Base-by-base conservation (phyloP, 306 rosid species). In the Prunus salicina region DNA sequence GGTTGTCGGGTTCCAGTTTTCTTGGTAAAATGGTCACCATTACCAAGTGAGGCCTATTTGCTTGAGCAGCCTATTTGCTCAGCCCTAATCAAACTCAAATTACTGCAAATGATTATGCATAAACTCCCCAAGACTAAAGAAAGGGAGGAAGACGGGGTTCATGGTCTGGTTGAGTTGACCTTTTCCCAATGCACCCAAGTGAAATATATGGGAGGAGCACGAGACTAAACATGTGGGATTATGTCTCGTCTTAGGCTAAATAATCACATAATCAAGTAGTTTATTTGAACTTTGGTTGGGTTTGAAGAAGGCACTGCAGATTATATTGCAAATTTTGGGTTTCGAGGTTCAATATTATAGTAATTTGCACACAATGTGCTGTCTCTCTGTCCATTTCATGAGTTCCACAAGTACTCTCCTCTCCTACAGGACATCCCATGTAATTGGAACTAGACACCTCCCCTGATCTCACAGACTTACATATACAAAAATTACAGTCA, bases 171-270 rank as follows among this genome's bases (percentile, higher is more conserved):
- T 24, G 6, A 53, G 82, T 52, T 72, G 82, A 79, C 45, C 2
- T 15, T 38, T 6, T 49, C 28, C 22, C 19, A 49, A 64, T 50
- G 71, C 10, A 1, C 12, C 27, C 11, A 64, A 83, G 87, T 62
- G 67, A 84, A 55, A 52, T 64, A 70, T 63, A 45, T 65, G 49
- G 83, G 89, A 79, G 91, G 74, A 90, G 87, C 96, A 88, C 91
- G 73, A 90, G 89, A 85, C 84, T 84, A 66, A 85, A 83, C 91
- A 81, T 88, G 88, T 79, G 86, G 88, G 89, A 86, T 85, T 83
- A 66, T 83, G 88, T 72, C 75, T 38, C 25, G 38, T 57, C 25
- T 78, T 64, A 50, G 52, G 22, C 41, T 64, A 28, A 80, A 80
- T 13, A 72, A 56, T 38, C 53, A 38, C 50, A 79, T 41, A 68